Base-by-base conservation (phyloP, 805 yeast species). In the Yarrowia deformans region DNA sequence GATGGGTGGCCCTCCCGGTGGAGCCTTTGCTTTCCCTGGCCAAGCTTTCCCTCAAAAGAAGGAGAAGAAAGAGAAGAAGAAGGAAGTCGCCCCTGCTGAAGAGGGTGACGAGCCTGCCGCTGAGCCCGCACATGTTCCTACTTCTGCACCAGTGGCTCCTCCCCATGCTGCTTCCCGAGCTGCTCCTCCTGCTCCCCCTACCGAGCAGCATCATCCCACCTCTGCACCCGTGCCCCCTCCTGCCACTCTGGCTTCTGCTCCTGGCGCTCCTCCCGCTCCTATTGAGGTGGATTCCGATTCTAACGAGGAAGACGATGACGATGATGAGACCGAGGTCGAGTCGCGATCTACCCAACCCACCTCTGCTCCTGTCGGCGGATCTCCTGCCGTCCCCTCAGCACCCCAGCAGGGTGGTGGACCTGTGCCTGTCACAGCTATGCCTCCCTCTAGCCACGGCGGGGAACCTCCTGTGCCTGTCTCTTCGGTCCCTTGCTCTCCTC, bases 21-120 rank as follows among this genome's bases (percentile, higher is more conserved):
- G 76, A 48, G 83, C 85, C n/a, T 70, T 68, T 43, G 74, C 75
- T 9, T 75, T 64, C 23, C 77, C 70, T 69, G 75, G 70, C 72
- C 76, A 39, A 72, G 39, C 69, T 48, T 19, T 70, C n/a, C 72
- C 67, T 23, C 73, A 69, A 14, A 73, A 71, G 18, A 70, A 70
- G 49, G 80, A 76, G 54, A 79, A 75, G 55, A 79, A 75, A 54
- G 79, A 76, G 19, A 75, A 71, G 19, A 70, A 69, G 34, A 70
- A 29, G 39, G 50, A 50, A 29, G 69, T 34, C 7, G 69, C 19
- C 9, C 63, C 70, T 48, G 43, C 19, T 12, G 70, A 45, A 39
- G 70, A 45, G 18, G 71, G 69, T n/a, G 73, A 68, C 29, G 73
- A 68, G 45, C 37, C 50, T 10, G 55, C 50, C 16, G 52, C 52